Base-by-base conservation (phyloP, 2,329 filamentous ascomycete species). In the Fusarium sp. region DNA sequence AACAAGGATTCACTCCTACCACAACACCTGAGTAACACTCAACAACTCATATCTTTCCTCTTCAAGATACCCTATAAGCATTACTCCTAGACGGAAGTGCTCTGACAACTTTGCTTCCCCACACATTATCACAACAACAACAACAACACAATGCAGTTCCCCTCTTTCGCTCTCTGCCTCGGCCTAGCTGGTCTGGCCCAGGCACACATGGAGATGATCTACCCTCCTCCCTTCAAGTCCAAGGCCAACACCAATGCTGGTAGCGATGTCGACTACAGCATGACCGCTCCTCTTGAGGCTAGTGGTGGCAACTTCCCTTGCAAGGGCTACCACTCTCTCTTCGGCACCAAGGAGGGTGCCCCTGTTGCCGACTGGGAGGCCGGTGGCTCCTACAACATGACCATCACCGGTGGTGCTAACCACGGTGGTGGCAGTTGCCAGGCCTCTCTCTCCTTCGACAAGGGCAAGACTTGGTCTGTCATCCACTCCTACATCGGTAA, bases 351-450 rank as follows among this genome's bases (percentile, higher is more conserved):
- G 10, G 79, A 80, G 46, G 88, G 88, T 67, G 78, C 81, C 19
- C 79, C 88, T 6, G 86, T 89, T 21, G 88, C 86, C 36, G 87
- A 84, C 24, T 94, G 91, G 78, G 76, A 80, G 6, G 85, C 89
- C 7, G 92, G 92, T 34, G 78, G 84, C 57, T 79, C 82, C 28
- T 89, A 92, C 79, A 86, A 87, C 69, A 84, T 94, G 79, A 87
- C 85, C 62, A 81, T 94, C 55, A 81, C 80, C 61, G 92, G 92
- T 36, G 85, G 85, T 51, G 88, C 89, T 45, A 79, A 79, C 53
- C 92, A 94, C 80, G 82, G 84, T 38, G 92, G 92, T 39, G 92
- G 92, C 40, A 93, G 89, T 11, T 94, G 92, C 80, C 93, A 96
- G 80, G 83, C 93, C 46, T 88, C 90, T 4, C 83, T 95, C 28